Percentiles rank a stretch among this genome's conserved stretches.
These are phyloP conservation scores for Tuber microsphaerosporum DNA, from an alignment of 495 filamentous ascomycete genomes.

Conservation along the genomic window DNA sequence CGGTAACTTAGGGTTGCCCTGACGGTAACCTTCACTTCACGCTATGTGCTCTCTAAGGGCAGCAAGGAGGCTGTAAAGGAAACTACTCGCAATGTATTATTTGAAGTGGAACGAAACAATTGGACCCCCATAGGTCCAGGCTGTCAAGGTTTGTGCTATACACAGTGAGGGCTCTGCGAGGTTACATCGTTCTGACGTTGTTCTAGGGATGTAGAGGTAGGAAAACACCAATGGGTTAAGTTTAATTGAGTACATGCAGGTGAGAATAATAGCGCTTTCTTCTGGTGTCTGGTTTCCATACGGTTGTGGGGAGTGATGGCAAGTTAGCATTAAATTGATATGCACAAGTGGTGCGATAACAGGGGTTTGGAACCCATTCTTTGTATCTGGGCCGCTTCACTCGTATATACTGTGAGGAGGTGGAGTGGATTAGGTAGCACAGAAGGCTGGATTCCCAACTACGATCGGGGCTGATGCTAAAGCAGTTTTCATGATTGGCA, in stretches of 20 bases:
- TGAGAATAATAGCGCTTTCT: conserved; percentile 1
- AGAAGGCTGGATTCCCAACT: conserved; percentile 11
- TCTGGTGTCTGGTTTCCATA: too few relatives aligned
- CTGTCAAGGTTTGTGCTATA: conserved; percentile 22
- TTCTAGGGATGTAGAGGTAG: conserved; percentile 48
- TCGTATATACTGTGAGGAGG: conserved; percentile 16
- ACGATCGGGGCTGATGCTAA: conserved; percentile 8
- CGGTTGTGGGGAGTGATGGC: too few relatives aligned
- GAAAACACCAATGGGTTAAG: conserved; percentile 50
- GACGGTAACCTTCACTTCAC: too few relatives aligned
- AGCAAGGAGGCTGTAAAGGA: conserved; percentile 38
- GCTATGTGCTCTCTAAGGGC: too few relatives aligned
- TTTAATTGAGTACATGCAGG: conserved; percentile 46
- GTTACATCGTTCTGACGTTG: background rate
- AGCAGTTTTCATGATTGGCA: conserved; percentile 13
- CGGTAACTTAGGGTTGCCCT: conserved; percentile 28
- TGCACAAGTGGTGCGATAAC: conserved; percentile 48
- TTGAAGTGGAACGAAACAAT: conserved; percentile 54
- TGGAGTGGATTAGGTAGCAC: conserved; percentile 7
- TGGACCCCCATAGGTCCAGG: conserved; percentile 49
- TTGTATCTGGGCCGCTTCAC: conserved; percentile 48
- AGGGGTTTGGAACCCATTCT: conserved; percentile 49
- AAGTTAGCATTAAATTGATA: too few relatives aligned
- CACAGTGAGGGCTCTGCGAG: background rate
- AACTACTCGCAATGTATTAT: conserved; percentile 40